Evolutionary conservation across 495 filamentous ascomycete genomes (phyloP).

Genomic region (Staphylotrichum tortipilum): DNA sequence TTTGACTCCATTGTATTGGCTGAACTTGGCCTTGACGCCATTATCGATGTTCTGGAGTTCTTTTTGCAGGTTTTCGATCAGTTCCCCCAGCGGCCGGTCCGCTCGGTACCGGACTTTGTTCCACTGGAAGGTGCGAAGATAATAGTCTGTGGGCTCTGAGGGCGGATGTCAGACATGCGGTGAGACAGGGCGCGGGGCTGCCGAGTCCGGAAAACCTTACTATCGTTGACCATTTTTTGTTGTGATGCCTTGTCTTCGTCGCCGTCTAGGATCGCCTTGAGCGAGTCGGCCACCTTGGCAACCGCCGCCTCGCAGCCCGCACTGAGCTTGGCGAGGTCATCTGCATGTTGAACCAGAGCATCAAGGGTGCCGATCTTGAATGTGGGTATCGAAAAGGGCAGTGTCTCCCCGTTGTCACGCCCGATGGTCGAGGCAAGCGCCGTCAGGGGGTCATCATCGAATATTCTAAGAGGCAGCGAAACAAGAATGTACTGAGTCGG

Average conservation of each 20-base stretch:
- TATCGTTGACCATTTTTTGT: slow-evolving; percentile 93
- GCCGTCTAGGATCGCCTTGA: slow-evolving; percentile 69
- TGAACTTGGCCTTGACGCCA: slow-evolving; percentile 87
- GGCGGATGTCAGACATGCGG: slow-evolving; percentile 1
- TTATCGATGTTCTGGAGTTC: slow-evolving; percentile 83
- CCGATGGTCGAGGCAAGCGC: slow-evolving; percentile 62
- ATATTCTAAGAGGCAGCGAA: slow-evolving; percentile 41
- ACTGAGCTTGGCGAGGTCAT: slow-evolving; percentile 86
- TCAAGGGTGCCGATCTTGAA: slow-evolving; percentile 98
- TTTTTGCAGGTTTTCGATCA: slow-evolving; percentile 81
- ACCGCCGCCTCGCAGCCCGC: slow-evolving; percentile 71
- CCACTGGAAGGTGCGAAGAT: slow-evolving; percentile 83
- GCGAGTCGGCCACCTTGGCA: slow-evolving; percentile 76
- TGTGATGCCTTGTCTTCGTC: slow-evolving; percentile 74
- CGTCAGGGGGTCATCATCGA: slow-evolving; percentile 67
- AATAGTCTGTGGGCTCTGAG: slow-evolving; percentile 85
- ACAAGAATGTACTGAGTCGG: slow-evolving; percentile 37
- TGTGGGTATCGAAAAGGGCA: slow-evolving; percentile 74
- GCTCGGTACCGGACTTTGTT: slow-evolving; percentile 94
- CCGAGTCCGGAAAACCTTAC: slow-evolving; percentile 43
- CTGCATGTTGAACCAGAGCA: slow-evolving; percentile 91
- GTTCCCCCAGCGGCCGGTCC: slow-evolving; percentile 76
- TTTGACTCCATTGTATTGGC: slow-evolving; percentile 85
- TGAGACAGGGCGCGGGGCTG: neutral
- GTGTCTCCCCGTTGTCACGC: slow-evolving; percentile 65